phyloP scores from a whole-genome alignment of 352 stramenopile genomes.

The Plasmopara muralis region DNA sequence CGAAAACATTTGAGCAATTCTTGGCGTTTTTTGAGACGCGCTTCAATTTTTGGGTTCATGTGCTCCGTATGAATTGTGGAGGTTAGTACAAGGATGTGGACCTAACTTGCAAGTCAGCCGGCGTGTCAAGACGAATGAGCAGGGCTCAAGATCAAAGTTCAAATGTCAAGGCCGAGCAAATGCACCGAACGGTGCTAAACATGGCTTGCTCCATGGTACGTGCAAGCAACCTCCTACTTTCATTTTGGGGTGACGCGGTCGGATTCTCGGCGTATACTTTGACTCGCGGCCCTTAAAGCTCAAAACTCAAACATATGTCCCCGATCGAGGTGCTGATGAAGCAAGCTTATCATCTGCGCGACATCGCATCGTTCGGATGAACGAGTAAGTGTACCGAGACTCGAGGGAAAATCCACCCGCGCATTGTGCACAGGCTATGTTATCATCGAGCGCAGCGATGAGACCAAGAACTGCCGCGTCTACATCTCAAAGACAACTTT shows the following conservation, averaged over 20 bases:
- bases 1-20: constrained; percentile 5
- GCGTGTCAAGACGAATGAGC: constrained; percentile 16
- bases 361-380: constrained; percentile 7
- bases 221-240: constrained; percentile 9
- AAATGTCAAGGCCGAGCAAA: constrained; percentile 28
- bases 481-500: background rate
- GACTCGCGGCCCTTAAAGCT: constrained; percentile 14
- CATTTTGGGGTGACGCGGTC: constrained; percentile 20
- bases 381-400: no score
- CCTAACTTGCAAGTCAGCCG: constrained; percentile 19
- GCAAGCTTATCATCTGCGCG: background rate
- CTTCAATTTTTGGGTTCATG: constrained; percentile 7
- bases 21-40: constrained; percentile 5
- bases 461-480: background rate
- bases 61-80: constrained; percentile 13
- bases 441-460: background rate
- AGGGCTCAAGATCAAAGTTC: constrained; percentile 16
- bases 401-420: no score
- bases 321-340: constrained; percentile 8
- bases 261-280: constrained; percentile 25
- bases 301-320: constrained; percentile 10
- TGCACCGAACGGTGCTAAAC: constrained; percentile 33
- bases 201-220: constrained; percentile 29
- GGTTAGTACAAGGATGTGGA: constrained; percentile 22
- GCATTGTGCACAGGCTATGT: no score